These are phyloP conservation scores for Bjerkandera adusta DNA, from an alignment of 1,284 basidiomycete genomes.

Conservation along the genomic window DNA sequence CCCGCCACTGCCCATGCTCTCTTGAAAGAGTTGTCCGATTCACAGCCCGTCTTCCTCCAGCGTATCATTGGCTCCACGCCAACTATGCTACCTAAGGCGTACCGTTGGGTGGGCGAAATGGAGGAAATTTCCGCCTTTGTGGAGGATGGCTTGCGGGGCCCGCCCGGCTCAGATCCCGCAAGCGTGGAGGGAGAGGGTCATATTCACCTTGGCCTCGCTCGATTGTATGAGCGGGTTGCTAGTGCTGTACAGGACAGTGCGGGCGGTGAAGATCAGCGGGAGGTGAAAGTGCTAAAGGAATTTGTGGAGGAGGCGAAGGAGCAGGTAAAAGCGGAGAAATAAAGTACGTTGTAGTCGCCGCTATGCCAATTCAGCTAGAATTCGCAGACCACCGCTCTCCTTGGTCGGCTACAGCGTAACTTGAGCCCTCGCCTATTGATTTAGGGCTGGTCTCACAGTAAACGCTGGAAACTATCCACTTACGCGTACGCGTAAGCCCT, in stretches of 20 bases:
- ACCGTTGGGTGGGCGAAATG: conserved; percentile 62
- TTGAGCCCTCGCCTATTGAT: no score
- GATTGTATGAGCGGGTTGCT: conserved; percentile 43
- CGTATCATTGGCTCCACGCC: conserved; percentile 40
- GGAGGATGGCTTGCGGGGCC: conserved; percentile 32
- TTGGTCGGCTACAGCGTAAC: no score
- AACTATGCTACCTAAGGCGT: conserved; percentile 55
- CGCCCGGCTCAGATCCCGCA: neutral
- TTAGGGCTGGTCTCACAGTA: no score
- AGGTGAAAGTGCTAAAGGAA: conserved; percentile 37
- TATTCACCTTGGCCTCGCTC: conserved; percentile 48
- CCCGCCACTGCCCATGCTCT: conserved; percentile 55
- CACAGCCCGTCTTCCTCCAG: conserved; percentile 43
- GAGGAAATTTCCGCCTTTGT: conserved; percentile 57
- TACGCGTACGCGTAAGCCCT: no score
- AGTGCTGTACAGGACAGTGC: conserved; percentile 34
- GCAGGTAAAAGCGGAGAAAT: conserved; percentile 16
- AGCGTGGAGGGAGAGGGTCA: conserved; percentile 4
- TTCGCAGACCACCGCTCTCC: no score
- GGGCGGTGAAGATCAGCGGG: conserved; percentile 29
- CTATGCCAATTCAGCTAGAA: no score
- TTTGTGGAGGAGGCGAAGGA: conserved; percentile 46
- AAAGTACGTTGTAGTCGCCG: no score
- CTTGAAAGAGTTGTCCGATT: conserved; percentile 43
- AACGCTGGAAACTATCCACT: no score